A percentile compares a stretch with the other conserved stretches of the same genome.
phyloP scores from a whole-genome alignment of 1,139 yeast species.

The Starmera stellimalicola region DNA sequence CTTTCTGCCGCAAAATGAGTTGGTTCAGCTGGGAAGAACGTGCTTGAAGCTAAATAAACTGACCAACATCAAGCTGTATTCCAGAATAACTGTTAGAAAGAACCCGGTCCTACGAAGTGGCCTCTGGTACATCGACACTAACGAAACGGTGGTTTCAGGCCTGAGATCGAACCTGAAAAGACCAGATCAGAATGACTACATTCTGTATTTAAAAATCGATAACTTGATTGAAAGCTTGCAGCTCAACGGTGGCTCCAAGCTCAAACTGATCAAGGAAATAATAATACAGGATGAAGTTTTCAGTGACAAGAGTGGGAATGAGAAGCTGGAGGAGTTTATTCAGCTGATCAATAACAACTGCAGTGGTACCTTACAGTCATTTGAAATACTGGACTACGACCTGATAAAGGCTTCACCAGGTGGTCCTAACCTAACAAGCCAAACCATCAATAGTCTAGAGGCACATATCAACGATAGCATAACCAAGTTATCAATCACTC shows the following conservation, averaged over 20 bases:
- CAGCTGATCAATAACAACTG: conserved; percentile 4
- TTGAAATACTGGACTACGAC: too few relatives aligned
- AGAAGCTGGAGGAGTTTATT: conserved; percentile 9
- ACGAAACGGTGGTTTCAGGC: conserved; percentile 23
- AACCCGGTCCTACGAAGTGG: conserved; percentile 19
- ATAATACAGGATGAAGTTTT: conserved; percentile 18
- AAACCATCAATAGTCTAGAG: too few relatives aligned
- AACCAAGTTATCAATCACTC: conserved; percentile 3
- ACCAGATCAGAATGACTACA: conserved; percentile 24
- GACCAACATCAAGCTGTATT: conserved; percentile 18
- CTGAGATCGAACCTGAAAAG: conserved; percentile 16
- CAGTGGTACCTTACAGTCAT: conserved; percentile 10
- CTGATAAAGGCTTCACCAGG: too few relatives aligned
- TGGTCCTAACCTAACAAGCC: too few relatives aligned
- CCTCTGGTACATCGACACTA: conserved; percentile 22
- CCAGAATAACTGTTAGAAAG: conserved; percentile 19
- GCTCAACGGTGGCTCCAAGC: conserved; percentile 2
- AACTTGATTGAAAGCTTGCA: conserved; percentile 15
- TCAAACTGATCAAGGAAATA: conserved; percentile 9
- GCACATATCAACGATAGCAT: not conserved
- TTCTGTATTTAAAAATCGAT: conserved; percentile 22
- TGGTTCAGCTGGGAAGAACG: not conserved
- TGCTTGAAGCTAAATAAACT: conserved; percentile 7
- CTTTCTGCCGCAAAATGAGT: not conserved
- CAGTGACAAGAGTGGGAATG: conserved; percentile 14